Evolutionary conservation across 2,329 filamentous ascomycete genomes (phyloP).

Genomic region (Xylariomycetidae sp.): DNA sequence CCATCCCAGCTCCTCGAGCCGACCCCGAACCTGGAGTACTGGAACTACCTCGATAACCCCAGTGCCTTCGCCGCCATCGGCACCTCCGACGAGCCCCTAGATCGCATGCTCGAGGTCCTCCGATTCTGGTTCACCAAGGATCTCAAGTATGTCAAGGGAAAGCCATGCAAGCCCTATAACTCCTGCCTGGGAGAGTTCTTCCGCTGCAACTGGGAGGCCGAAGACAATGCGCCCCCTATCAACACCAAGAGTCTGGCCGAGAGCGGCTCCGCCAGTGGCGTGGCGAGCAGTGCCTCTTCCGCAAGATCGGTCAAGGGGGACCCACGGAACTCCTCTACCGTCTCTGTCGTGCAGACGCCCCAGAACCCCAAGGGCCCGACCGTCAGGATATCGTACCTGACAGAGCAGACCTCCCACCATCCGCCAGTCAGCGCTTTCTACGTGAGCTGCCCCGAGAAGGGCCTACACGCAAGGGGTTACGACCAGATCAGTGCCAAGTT

Average conservation of each 20-base stretch:
- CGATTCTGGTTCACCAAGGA: conserved; percentile 99
- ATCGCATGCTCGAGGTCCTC: conserved; percentile 89
- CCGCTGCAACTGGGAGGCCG: conserved; percentile 92
- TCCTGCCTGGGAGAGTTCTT: conserved; percentile 97
- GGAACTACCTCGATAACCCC: conserved; percentile 94
- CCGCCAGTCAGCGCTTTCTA: conserved; percentile 95
- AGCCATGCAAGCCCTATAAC: conserved; percentile 98
- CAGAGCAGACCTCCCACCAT: conserved; percentile 96
- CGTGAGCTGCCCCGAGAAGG: conserved; percentile 86
- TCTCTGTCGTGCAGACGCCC: conserved; percentile 45
- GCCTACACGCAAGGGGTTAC: conserved; percentile 80
- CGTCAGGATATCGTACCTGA: conserved; percentile 85
- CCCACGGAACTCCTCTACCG: conserved; percentile 41
- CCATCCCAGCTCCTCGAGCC: conserved; percentile 94
- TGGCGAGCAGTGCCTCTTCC: conserved; percentile 39
- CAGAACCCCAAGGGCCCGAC: conserved; percentile 38
- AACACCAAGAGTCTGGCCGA: conserved; percentile 36
- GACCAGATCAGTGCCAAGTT: conserved; percentile 98
- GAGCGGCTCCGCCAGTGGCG: conserved; percentile 23
- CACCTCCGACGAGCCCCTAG: conserved; percentile 83
- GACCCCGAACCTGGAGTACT: conserved; percentile 96
- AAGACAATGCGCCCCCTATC: conserved; percentile 67
- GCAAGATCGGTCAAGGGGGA: conserved; percentile 37
- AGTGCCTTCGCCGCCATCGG: conserved; percentile 81
- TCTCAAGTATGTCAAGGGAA: conserved; percentile 96